Conservation (phyloP, 2,329 filamentous ascomycete species). For the Nectriaceae sp. region DNA sequence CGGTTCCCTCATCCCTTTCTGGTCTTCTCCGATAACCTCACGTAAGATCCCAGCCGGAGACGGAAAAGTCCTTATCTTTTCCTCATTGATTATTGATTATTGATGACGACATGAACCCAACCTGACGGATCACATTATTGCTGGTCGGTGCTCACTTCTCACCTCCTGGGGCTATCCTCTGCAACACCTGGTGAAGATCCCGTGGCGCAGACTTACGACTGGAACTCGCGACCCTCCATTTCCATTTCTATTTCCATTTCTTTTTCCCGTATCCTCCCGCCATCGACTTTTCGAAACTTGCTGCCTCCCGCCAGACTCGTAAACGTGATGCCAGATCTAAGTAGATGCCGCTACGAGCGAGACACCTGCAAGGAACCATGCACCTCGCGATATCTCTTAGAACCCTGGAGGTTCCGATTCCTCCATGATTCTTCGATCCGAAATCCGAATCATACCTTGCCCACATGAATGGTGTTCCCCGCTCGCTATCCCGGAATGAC, state of each 20-base stretch:
- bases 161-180: not conserved
- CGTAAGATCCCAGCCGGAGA: not conserved
- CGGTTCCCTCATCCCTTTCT: not conserved
- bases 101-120: not conserved
- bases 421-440: constrained; percentile 27
- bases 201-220: not conserved
- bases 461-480: constrained; percentile 8
- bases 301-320: not conserved
- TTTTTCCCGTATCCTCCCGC: not conserved
- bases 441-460: constrained; percentile 30
- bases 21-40: not conserved
- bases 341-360: not conserved
- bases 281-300: not conserved
- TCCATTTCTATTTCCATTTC: not conserved
- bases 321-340: not conserved
- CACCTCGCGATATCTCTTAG: not conserved
- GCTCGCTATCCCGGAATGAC: constrained; percentile 25
- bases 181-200: not conserved
- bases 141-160: not conserved
- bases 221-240: not conserved
- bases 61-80: not conserved
- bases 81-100: not conserved
- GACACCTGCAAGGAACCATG: constrained; percentile 30
- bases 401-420: constrained; percentile 25
- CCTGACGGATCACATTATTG: not conserved